Evolutionary conservation across 2,329 filamentous ascomycete species (phyloP).

Genomic region (Nemania sp.): DNA sequence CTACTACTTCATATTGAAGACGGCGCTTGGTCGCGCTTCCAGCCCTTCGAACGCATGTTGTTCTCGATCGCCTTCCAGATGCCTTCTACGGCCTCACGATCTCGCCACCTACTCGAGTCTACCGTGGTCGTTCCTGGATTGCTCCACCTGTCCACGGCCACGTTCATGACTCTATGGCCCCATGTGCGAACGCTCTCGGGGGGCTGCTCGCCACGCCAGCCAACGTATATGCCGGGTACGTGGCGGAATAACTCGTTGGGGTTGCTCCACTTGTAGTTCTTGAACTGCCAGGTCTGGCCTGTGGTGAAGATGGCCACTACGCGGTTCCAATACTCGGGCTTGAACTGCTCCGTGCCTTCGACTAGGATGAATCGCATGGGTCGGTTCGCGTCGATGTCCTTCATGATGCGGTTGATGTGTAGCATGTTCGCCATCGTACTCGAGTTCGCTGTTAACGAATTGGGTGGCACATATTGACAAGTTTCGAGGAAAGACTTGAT

Average conservation of each 20-base stretch:
- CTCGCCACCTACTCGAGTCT: constrained; percentile 72
- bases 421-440: constrained; percentile 76
- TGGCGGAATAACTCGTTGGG: constrained; percentile 89
- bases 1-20: constrained; percentile 49
- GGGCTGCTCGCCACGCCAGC: constrained; percentile 82
- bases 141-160: constrained; percentile 84
- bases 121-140: constrained; percentile 49
- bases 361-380: constrained; percentile 94
- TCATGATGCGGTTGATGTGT: constrained; percentile 79
- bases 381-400: constrained; percentile 68
- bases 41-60: constrained; percentile 84
- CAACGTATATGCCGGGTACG: constrained; percentile 84
- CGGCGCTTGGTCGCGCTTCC: constrained; percentile 73
- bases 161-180: constrained; percentile 81
- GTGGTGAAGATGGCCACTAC: constrained; percentile 98
- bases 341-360: constrained; percentile 91
- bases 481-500: constrained; percentile 91
- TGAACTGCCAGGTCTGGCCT: constrained; percentile 98
- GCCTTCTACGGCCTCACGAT: constrained; percentile 88
- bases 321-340: constrained; percentile 95
- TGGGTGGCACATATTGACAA: constrained; percentile 78
- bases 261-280: constrained; percentile 93
- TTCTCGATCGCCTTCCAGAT: constrained; percentile 90
- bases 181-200: constrained; percentile 80
- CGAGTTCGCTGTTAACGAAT: constrained; percentile 63